phyloP scores from a whole-genome alignment of 331 rosid species.

The Quercus phellos region DNA sequence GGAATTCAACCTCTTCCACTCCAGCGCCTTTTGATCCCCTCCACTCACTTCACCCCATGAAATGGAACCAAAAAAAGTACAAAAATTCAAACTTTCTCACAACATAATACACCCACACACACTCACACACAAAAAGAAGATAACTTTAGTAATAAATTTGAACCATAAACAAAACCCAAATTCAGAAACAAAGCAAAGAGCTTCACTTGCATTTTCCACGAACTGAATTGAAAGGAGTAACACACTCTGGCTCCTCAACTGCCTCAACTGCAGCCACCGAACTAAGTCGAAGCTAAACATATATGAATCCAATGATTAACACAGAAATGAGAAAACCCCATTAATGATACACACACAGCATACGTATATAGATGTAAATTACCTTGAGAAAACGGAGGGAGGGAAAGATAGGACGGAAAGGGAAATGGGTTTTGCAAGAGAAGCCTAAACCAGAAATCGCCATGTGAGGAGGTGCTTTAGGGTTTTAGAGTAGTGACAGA shows the following conservation, averaged over 20 bases:
- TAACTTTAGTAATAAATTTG: not conserved
- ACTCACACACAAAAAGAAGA: not conserved
- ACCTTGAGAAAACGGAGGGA: constrained; percentile 49
- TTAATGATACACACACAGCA: not conserved
- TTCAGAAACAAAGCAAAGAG: not conserved
- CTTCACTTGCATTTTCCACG: constrained; percentile 31
- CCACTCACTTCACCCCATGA: constrained; percentile 13
- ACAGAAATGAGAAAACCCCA: not conserved
- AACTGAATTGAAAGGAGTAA: not conserved
- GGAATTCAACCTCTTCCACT: constrained; percentile 68
- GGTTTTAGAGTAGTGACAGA: no score
- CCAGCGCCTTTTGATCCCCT: constrained; percentile 29
- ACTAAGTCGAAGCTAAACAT: constrained; percentile 37
- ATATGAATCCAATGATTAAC: not conserved
- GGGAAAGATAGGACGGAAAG: constrained; percentile 45
- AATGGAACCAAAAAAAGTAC: not conserved
- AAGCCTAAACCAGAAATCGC: constrained; percentile 44
- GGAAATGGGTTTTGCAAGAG: constrained; percentile 38
- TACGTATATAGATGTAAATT: not conserved
- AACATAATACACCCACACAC: constrained; percentile 1
- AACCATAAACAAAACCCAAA: not conserved
- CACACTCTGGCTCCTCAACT: constrained; percentile 31
- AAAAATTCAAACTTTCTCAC: not conserved
- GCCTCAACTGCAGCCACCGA: constrained; percentile 43
- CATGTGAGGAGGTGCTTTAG: constrained; percentile 32